Evolutionary conservation across 495 filamentous ascomycete species (phyloP), one percentile per base, ranked within the genome.

Genomic region (Corynascus novoguineensis): DNA sequence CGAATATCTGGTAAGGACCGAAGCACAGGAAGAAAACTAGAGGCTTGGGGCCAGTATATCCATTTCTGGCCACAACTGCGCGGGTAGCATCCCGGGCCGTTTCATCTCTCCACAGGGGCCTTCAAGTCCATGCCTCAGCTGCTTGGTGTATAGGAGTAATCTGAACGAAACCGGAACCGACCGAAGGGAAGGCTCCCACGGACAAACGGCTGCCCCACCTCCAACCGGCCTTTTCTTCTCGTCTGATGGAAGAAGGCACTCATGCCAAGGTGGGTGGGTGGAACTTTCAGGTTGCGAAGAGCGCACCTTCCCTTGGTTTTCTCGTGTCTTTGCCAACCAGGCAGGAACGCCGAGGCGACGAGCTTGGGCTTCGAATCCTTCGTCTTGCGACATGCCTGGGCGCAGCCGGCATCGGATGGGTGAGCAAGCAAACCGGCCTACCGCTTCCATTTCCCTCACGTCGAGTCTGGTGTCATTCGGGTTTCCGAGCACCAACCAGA

Each of bases 401-500:
- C 29, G 29, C 29, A n/a, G n/a, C 37, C 37, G 37, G 37, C 14
- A 47, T 29, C 12, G 21, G 42, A 27, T 45, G 4, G 7, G 14
- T 41, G 17, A 8, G 15, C 11, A n/a, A 31, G 5, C 5, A 10
- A 10, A 10, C 29, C 29, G 5, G n/a, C 15, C 35, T n/a, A 38
- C 14, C 35, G 7, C 37, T 31, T 10, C n/a, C 29, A 5, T 10
- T 31, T 5, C 5, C 5, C 29, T 8, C 37, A 21, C 21, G 37
- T 41, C 37, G 17, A 21, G 37, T 15, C 14, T 41, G 17, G n/a
- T 45, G 42, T 11, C 42, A 27, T 28, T 19, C n/a, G 37, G 14
- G 44, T 27, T n/a, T 29, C 14, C 48, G 12, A 24, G 49, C 27
- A 12, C 49, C 49, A 51, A 51, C 49, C 49, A 34, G 49, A 51